phyloP scores from a whole-genome alignment of 2,329 filamentous ascomycete species.

The Aspergillus candidus region DNA sequence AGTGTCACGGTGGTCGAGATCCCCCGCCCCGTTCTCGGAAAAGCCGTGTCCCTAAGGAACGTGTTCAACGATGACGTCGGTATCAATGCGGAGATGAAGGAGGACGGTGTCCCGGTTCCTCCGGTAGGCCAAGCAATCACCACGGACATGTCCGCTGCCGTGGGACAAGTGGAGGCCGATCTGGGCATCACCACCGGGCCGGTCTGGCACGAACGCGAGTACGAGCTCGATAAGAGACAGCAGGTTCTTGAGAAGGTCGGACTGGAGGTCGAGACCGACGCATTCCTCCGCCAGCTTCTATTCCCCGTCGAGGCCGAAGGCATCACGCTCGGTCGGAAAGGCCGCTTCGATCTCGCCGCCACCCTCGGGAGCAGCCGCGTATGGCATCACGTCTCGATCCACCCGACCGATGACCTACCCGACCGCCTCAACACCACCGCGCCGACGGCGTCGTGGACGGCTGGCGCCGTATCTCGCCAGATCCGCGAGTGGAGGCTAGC shows the following conservation, averaged over 20 bases:
- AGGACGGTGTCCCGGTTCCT: slow-evolving; percentile 77
- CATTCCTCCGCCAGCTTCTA: slow-evolving; percentile 74
- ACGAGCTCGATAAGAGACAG: slow-evolving; percentile 74
- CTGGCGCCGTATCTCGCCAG: slow-evolving; percentile 84
- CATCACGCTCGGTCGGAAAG: slow-evolving; percentile 70
- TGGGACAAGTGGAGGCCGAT: slow-evolving; percentile 70
- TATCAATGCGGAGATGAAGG: slow-evolving; percentile 96
- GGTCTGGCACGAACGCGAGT: slow-evolving; percentile 65
- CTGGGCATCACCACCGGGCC: slow-evolving; percentile 67
- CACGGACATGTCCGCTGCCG: slow-evolving; percentile 78
- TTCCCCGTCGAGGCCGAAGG: slow-evolving; percentile 73
- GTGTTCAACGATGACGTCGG: slow-evolving; percentile 89
- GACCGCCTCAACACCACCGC: slow-evolving; percentile 63
- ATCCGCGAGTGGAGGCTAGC: slow-evolving; percentile 87
- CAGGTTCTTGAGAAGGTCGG: slow-evolving; percentile 79
- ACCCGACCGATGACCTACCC: slow-evolving; percentile 83
- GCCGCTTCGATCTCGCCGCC: slow-evolving; percentile 69
- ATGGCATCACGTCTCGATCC: slow-evolving; percentile 90
- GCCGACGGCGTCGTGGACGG: slow-evolving; percentile 82
- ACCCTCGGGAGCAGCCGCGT: slow-evolving; percentile 77
- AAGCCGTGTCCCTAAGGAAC: slow-evolving; percentile 80
- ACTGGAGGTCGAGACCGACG: slow-evolving; percentile 71
- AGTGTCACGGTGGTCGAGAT: slow-evolving; percentile 84
- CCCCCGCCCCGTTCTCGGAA: slow-evolving; percentile 71
- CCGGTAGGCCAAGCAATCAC: slow-evolving; percentile 73